Evolutionary conservation across 2,329 filamentous ascomycete genomes (phyloP), one percentile per base, ranked within the genome.

Genomic region (Colletotrichum orbiculare): DNA sequence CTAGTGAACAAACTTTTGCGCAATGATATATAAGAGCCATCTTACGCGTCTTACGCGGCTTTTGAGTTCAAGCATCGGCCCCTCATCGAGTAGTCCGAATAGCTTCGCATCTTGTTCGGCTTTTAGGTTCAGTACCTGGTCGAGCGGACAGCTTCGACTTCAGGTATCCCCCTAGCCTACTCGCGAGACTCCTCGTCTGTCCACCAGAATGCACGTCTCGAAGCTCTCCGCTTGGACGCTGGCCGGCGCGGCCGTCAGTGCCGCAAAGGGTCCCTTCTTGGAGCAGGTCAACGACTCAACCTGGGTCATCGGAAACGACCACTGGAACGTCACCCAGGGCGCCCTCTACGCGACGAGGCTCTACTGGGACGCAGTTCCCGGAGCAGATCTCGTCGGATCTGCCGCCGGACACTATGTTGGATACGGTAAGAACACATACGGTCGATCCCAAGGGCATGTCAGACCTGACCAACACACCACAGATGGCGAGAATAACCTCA

Each of bases 241-340:
- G 17, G 48, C 56, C 33, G 37, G 34, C 34, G 42, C 45, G 4
- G 17, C 53, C 37, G 62, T 42, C 15, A 54, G 53, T 15, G 66
- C 62, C 41, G 57, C 33, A 39, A 66, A 41, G 34, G 66, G 62
- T 6, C 65, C 65, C 2, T 68, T 68, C 37, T 49, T 68, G 7
- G 42, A 64, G 13, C 34, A 58, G 42, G 39, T 67, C 37, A 47
- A 60, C 10, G 54, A 62, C n/a, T 54, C 54, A 8, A 60, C 60
- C 12, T 67, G 60, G 64, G 25, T 67, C 52, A 68, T 68, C 15
- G 67, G 65, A 33, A 68, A 68, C 25, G 67, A 65, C 34, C 48
- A 58, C 15, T 68, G 67, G 67, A 68, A 68, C 47, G 25, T 68
- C n/a, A 67, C 67, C 10, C 64, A 67, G 33, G 64, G 67, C 12